A percentile compares a stretch with the other conserved stretches of the same genome.
Conservation (phyloP, 495 filamentous ascomycete genomes). For the Saxophila tyrrhenica region DNA sequence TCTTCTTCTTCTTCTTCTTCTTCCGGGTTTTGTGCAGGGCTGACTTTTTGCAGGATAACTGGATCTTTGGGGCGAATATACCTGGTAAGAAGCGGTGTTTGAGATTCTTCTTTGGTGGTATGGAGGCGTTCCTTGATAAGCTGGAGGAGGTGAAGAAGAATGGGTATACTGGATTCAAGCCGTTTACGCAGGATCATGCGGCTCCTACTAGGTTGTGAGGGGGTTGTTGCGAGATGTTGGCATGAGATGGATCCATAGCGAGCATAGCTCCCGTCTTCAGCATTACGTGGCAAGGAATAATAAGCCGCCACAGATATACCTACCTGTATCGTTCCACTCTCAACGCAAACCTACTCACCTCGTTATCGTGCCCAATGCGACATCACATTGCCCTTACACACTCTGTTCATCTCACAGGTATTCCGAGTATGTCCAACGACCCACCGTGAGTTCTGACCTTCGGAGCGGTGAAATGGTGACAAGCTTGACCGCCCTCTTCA, state of each 20-base stretch:
- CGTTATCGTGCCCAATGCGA: no score
- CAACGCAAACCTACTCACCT: no score
- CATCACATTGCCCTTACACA: no score
- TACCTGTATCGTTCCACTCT: no score
- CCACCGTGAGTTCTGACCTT: no score
- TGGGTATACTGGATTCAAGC: constrained; percentile 2
- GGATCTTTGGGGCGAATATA: constrained; percentile 1
- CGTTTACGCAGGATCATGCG: not conserved
- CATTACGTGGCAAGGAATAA: not conserved
- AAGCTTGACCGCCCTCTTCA: no score
- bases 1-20: not conserved
- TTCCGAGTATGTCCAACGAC: no score
- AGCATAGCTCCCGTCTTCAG: not conserved
- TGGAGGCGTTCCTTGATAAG: constrained; percentile 1
- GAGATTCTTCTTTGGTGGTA: constrained; percentile 9
- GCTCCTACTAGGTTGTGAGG: not conserved
- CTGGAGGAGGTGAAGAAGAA: not conserved
- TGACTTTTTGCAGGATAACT: not conserved
- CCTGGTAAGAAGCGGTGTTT: constrained; percentile 3
- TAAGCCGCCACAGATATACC: no score
- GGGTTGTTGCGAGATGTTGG: not conserved
- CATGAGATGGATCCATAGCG: not conserved
- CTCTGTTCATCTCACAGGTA: no score
- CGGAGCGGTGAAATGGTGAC: no score
- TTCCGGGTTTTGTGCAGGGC: not conserved